Percentiles rank a stretch among this genome's conserved stretches.
These are phyloP conservation scores for Trichoderma sp. DNA, from an alignment of 2,329 filamentous ascomycete genomes.

Conservation along the genomic window DNA sequence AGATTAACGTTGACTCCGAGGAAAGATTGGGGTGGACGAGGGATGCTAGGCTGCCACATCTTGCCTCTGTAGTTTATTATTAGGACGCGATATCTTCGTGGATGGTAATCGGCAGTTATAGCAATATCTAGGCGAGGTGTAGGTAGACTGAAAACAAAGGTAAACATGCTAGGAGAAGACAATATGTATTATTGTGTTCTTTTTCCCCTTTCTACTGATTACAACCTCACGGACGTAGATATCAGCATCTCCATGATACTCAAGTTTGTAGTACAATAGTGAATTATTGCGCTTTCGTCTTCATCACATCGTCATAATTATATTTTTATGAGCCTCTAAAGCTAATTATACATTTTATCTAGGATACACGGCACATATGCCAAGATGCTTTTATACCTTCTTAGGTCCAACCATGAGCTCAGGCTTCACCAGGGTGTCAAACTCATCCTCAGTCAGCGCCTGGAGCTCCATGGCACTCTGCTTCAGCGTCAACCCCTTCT, in stretches of 20 bases:
- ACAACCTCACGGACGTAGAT: no score
- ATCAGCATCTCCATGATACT: no score
- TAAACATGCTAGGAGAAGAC: no score
- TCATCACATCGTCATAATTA: neutral
- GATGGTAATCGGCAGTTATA: neutral
- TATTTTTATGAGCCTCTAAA: neutral
- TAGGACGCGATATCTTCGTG: neutral
- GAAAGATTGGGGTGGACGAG: constrained; percentile 86
- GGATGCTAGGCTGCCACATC: constrained; percentile 87
- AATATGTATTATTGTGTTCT: no score
- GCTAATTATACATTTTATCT: neutral
- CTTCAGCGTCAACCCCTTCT: constrained; percentile 94
- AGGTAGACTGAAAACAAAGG: no score
- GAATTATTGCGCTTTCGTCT: no score
- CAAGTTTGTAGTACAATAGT: no score
- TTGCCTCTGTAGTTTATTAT: constrained; percentile 61
- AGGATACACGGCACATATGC: neutral
- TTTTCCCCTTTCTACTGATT: no score
- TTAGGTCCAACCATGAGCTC: constrained; percentile 89
- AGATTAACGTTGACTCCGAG: constrained; percentile 73
- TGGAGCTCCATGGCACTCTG: constrained; percentile 91
- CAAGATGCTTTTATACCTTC: neutral
- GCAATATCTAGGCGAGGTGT: neutral
- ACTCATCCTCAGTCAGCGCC: constrained; percentile 84
- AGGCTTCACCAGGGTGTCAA: constrained; percentile 84